phyloP scores from a whole-genome alignment of 495 filamentous ascomycete genomes.

The Tuber microsphaerosporum region DNA sequence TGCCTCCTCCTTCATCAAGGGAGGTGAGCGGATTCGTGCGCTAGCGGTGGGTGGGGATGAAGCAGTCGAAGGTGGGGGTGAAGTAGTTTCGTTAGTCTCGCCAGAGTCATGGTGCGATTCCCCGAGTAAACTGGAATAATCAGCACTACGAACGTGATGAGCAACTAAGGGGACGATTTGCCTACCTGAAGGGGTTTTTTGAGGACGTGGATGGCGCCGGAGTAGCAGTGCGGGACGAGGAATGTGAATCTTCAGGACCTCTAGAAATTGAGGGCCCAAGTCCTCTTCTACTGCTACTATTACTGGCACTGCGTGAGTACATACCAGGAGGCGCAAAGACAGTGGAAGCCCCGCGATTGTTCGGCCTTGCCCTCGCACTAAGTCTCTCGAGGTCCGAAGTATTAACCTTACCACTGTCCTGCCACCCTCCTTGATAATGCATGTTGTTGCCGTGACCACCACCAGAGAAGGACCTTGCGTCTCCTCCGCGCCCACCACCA shows the following conservation, averaged over 20 bases:
- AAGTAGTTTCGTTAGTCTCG: conserved; percentile 45
- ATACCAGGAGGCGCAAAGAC: conserved; percentile 62
- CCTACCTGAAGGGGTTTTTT: conserved; percentile 86
- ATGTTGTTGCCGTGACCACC: conserved; percentile 55
- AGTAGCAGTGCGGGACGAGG: conserved; percentile 80
- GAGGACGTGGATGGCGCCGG: conserved; percentile 63
- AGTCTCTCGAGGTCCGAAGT: conserved; percentile 84
- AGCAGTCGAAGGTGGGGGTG: conserved; percentile 59
- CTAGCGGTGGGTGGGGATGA: conserved; percentile 55
- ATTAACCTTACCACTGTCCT: conserved; percentile 64
- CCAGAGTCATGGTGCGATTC: conserved; percentile 46
- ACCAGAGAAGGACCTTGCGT: conserved; percentile 70
- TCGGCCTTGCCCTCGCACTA: conserved; percentile 52
- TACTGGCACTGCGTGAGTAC: conserved; percentile 49
- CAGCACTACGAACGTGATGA: conserved; percentile 20
- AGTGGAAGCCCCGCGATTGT: conserved; percentile 65
- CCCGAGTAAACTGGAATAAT: conserved; percentile 35
- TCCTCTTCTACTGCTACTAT: conserved; percentile 73
- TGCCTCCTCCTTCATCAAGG: conserved; percentile 23
- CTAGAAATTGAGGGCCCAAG: conserved; percentile 55
- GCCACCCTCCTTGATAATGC: conserved; percentile 45
- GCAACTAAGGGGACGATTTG: conserved; percentile 19
- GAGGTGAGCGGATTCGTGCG: conserved; percentile 44
- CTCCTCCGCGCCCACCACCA: conserved; percentile 60
- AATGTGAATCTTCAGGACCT: conserved; percentile 68